A percentile compares a stretch with the other conserved stretches of the same genome.
Evolutionary conservation across 2,329 filamentous ascomycete species (phyloP).

Genomic region (Cordyceps farinosa): DNA sequence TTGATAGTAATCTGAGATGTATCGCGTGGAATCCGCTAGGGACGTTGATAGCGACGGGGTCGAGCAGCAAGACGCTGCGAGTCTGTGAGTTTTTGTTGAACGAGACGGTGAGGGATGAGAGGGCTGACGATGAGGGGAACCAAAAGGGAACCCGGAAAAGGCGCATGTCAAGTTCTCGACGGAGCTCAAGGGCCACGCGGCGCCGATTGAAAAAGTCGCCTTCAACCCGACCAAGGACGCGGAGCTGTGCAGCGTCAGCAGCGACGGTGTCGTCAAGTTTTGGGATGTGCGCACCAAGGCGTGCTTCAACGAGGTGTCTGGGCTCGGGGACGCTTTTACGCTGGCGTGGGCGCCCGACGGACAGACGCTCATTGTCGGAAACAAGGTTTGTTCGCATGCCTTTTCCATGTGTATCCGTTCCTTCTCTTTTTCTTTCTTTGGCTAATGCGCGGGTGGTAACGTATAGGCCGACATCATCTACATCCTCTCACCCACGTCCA

Average conservation of each 20-base stretch:
- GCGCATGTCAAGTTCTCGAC: slow-evolving; percentile 70
- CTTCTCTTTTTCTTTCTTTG: neutral
- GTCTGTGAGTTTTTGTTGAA: slow-evolving; percentile 54
- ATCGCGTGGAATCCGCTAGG: slow-evolving; percentile 89
- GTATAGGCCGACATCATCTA: slow-evolving; percentile 58
- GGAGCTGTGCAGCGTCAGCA: slow-evolving; percentile 70
- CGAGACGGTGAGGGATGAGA: neutral
- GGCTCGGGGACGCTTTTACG: slow-evolving; percentile 64
- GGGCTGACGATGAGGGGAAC: neutral
- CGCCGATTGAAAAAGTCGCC: slow-evolving; percentile 68
- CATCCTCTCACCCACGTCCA: slow-evolving; percentile 57
- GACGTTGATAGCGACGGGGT: slow-evolving; percentile 77
- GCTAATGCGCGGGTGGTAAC: neutral
- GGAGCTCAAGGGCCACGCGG: slow-evolving; percentile 65
- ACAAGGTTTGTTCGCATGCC: slow-evolving; percentile 52
- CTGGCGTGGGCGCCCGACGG: slow-evolving; percentile 73
- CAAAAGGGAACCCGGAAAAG: slow-evolving; percentile 70
- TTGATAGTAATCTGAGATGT: slow-evolving; percentile 59
- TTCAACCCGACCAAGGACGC: slow-evolving; percentile 76
- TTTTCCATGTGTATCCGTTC: neutral
- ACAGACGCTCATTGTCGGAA: slow-evolving; percentile 65
- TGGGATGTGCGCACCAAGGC: slow-evolving; percentile 76
- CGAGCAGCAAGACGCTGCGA: slow-evolving; percentile 64
- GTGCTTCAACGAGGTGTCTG: slow-evolving; percentile 65
- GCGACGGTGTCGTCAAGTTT: slow-evolving; percentile 70